Evolutionary conservation across 306 rosid genomes (phyloP), one percentile per base, ranked within the genome.

Genomic region (Vachellia collinsii): DNA sequence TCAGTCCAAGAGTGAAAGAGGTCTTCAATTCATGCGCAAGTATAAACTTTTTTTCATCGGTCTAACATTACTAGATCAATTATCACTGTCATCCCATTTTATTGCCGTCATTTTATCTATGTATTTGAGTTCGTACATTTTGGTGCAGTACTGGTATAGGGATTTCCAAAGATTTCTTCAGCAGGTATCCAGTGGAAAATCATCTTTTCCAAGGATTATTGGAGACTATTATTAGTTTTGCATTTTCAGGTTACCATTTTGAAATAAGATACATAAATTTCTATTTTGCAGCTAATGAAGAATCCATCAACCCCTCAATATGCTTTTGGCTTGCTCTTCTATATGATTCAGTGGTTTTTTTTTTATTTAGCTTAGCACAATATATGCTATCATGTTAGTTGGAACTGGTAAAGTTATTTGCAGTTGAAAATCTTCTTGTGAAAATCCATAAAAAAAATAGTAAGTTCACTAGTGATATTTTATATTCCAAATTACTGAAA

Each of bases 11-110:
- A 86, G 90, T 79, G 92, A 93, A 6, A 97, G 97, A 22, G 98
- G 97, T 72, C 94, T 94, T 34, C 93, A 92, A 72, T 92, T 94
- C 87, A 77, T 94, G 83, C 92, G 89, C 94, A 94, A 88, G 98
- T 94, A 94, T 53, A 91, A 43, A 14, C 1, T 46, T 13, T 9
- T 44, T 58, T 76, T 56, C 42, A 11, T 47, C 17, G 58, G 66
- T n/a, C 53, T 59, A 56, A 42, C 43, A 58, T 70, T 79, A 63
- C 58, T 53, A 34, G 11, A 64, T 66, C 64, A 72, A 17, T 86
- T 12, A 16, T 19, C 39, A 39, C 70, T 44, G 6, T 53, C 71
- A 59, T 38, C 42, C 76, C 47, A 8, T 61, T n/a, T n/a, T n/a
- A n/a, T n/a, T n/a, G n/a, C n/a, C n/a, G n/a, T n/a, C n/a, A n/a